Evolutionary conservation across 352 stramenopile genomes (phyloP), one percentile per base, ranked within the genome.

Genomic region (Pythium apleroticum): DNA sequence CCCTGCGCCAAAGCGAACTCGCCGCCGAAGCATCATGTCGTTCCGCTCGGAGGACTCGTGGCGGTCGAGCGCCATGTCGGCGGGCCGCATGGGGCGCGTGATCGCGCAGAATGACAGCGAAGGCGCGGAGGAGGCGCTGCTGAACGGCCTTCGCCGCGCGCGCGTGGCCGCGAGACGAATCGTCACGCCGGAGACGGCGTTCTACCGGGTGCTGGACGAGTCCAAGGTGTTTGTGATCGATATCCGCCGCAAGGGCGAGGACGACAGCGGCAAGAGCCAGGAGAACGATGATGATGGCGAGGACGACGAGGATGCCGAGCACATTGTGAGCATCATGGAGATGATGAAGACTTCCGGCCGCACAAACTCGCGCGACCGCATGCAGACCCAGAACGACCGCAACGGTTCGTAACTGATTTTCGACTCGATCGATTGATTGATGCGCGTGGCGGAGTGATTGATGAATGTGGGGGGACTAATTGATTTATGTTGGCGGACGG

Each of bases 131-230:
- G 66, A 73, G 37, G 31, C 56, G 22, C 39, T 66, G 33, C 43
- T 58, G 35, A 49, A 62, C 17, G 61, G 66, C 35, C 33, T 68
- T 11, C 66, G 57, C 20, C 52, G 59, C 6, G 65, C 56, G 46
- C 65, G 46, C 7, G 25, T 56, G 20, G 45, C 54, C 1, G 41
- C 56, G 25, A 19, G 41, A 2, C 22, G 50, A 17, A 67, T 90
- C 17, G 63, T 88, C 22, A 55, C 55, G 14, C 57, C 62, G 1
- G 83, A 92, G 54, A 55, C 50, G 6, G 73, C 76, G 27, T 92
- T 89, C 74, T 92, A 92, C 54, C 83, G 83, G 43, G 80, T 92
- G 35, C 50, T 89, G 52, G 60, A 79, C 45, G 83, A 92, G 57
- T 71, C 77, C 52, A 88, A 87, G 52, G 71, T 92, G 7, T 89